phyloP scores from a whole-genome alignment of 1,284 basidiomycete genomes.

The Trametes pubescens region DNA sequence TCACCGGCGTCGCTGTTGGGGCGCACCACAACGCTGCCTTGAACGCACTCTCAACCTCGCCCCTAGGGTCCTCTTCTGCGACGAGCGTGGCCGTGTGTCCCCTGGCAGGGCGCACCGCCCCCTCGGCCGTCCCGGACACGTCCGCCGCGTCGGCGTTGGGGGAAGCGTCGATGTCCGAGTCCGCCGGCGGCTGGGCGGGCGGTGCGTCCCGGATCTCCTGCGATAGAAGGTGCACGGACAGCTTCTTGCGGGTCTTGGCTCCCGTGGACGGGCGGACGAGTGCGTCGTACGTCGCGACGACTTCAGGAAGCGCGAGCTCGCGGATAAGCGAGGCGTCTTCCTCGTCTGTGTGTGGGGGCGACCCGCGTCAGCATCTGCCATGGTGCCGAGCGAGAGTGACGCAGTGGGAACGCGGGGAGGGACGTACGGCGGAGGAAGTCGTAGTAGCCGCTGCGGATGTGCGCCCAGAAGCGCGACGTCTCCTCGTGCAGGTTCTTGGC shows the following conservation, averaged over 20 bases:
- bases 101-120: slow-evolving; percentile 7
- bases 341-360: slow-evolving; percentile 32
- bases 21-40: slow-evolving; percentile 36
- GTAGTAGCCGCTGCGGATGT: slow-evolving; percentile 38
- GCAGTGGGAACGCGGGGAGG: not conserved
- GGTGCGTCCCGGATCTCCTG: slow-evolving; percentile 29
- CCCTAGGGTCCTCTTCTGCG: slow-evolving; percentile 9
- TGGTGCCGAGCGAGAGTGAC: not conserved
- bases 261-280: slow-evolving; percentile 35
- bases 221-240: slow-evolving; percentile 41
- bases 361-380: not conserved
- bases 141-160: not conserved
- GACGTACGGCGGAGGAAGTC: slow-evolving; percentile 41
- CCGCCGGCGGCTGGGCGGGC: not conserved
- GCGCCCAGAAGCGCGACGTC: slow-evolving; percentile 39
- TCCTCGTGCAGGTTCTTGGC: slow-evolving; percentile 42
- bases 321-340: slow-evolving; percentile 35
- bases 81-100: not conserved
- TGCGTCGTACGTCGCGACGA: slow-evolving; percentile 36
- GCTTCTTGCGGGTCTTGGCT: slow-evolving; percentile 36
- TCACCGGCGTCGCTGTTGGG: slow-evolving; percentile 34
- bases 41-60: slow-evolving; percentile 30
- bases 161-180: slow-evolving; percentile 6
- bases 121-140: slow-evolving; percentile 3
- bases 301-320: slow-evolving; percentile 32